Percentiles rank a stretch among this genome's conserved stretches.
Evolutionary conservation across 768 basidiomycete species (phyloP).

Genomic region (Kwoniella sp.): DNA sequence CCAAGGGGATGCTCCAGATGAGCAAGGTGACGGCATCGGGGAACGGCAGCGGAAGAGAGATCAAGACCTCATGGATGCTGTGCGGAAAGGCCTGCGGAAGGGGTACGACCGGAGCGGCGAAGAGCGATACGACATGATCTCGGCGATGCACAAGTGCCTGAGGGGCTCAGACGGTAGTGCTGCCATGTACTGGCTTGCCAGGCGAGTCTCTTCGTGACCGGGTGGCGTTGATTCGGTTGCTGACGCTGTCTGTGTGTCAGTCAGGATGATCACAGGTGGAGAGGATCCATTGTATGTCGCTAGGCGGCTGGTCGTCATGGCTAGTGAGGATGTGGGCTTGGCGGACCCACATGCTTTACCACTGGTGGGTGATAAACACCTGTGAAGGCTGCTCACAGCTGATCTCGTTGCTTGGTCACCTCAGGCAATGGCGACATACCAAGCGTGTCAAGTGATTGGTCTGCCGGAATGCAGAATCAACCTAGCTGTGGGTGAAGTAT

Average conservation of each 20-base stretch:
- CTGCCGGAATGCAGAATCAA: slow-evolving; percentile 48
- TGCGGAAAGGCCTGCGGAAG: slow-evolving; percentile 55
- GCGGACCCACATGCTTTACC: slow-evolving; percentile 74
- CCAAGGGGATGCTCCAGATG: background rate
- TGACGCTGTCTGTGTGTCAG: background rate
- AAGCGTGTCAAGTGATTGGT: slow-evolving; percentile 50
- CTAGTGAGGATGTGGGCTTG: slow-evolving; percentile 79
- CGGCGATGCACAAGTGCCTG: slow-evolving; percentile 76
- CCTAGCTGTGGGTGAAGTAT: slow-evolving; percentile 37
- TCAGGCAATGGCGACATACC: slow-evolving; percentile 52
- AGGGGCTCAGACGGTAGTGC: slow-evolving; percentile 71
- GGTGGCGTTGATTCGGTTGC: background rate
- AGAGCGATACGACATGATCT: slow-evolving; percentile 73
- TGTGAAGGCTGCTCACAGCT: background rate
- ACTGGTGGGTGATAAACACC: slow-evolving; percentile 54
- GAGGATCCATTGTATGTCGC: slow-evolving; percentile 75
- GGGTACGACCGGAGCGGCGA: slow-evolving; percentile 77
- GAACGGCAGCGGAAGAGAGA: slow-evolving; percentile 51
- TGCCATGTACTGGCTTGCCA: slow-evolving; percentile 82
- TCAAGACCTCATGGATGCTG: slow-evolving; percentile 56
- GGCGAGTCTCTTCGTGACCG: slow-evolving; percentile 39
- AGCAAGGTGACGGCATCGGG: background rate
- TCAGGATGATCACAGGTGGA: slow-evolving; percentile 68
- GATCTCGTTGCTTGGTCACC: background rate
- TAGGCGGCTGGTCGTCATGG: slow-evolving; percentile 69